Evolutionary conservation across 345 rosid genomes (phyloP), one percentile per base, ranked within the genome.

Genomic region (Dipteronia dyeriana): DNA sequence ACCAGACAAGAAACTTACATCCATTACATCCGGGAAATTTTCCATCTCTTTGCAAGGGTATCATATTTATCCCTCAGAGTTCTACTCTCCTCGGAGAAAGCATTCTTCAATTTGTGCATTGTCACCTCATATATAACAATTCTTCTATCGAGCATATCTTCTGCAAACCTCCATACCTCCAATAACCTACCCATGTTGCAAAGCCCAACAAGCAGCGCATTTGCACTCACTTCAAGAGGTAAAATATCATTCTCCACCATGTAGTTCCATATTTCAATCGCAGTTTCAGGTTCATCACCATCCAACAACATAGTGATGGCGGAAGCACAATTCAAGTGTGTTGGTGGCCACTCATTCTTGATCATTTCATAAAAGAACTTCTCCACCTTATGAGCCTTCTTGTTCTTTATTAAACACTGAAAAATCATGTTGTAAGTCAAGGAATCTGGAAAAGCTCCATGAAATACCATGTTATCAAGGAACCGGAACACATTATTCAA

Each of bases 211-310:
- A 90, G 94, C 71, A 87, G 70, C 6, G 75, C 84, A 74, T 84
- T 90, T 17, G 88, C 85, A 17, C 89, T 81, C 26, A 59, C 86
- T 76, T 84, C 88, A 41, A 85, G 83, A 74, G 86, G 85, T 4
- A 29, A 75, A 63, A 81, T 78, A 57, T 67, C 34, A 78, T 85
- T 87, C 61, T 88, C 86, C 17, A 80, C 78, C 86, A 88, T 80
- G 82, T 81, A 85, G 79, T 84, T 76, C 94, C 94, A 90, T 76
- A 90, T 85, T 45, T 88, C 84, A 34, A 85, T 82, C n/a, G 88
- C 90, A 75, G 71, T 80, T 82, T 90, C 90, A 23, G 90, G 89
- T 77, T 90, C 93, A 62, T 84, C 85, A 1, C 82, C 68, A 5
- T 81, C 80, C 20, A 86, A 75, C 79, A 88, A 76, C 87, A 85